Conservation (phyloP, 768 basidiomycete genomes). For the Tulasnella calospora region DNA sequence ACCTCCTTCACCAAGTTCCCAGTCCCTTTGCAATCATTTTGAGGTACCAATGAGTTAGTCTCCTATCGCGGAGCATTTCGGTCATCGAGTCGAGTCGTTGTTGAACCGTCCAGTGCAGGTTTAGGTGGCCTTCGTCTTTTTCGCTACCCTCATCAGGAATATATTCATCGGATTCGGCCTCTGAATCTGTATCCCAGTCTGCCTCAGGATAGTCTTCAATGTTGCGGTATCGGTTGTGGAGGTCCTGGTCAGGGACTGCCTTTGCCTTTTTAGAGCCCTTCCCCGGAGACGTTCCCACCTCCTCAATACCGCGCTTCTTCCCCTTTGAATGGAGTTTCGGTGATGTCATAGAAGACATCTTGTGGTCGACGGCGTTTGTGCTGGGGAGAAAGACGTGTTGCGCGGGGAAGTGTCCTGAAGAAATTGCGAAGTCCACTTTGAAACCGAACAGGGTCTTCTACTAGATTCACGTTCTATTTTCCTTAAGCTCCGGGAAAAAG, state of each 20-base stretch:
- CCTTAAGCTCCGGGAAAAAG: neutral
- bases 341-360: neutral
- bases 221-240: neutral
- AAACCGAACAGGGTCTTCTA: neutral
- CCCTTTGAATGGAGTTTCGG: neutral
- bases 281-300: neutral
- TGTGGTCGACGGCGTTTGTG: neutral
- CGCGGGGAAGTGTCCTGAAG: too few relatives aligned
- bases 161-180: neutral
- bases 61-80: neutral
- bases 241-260: neutral
- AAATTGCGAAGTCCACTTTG: neutral
- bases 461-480: neutral
- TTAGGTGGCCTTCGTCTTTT: neutral
- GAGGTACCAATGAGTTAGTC: neutral
- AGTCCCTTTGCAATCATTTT: neutral
- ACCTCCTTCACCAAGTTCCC: neutral
- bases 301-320: neutral
- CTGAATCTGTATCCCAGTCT: neutral
- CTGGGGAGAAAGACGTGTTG: too few relatives aligned
- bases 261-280: neutral
- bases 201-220: neutral
- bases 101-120: neutral
- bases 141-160: neutral
- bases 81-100: neutral